Evolutionary conservation across 257 asterid species (phyloP), one percentile per base, ranked within the genome.

Genomic region (Solanum arcanum): DNA sequence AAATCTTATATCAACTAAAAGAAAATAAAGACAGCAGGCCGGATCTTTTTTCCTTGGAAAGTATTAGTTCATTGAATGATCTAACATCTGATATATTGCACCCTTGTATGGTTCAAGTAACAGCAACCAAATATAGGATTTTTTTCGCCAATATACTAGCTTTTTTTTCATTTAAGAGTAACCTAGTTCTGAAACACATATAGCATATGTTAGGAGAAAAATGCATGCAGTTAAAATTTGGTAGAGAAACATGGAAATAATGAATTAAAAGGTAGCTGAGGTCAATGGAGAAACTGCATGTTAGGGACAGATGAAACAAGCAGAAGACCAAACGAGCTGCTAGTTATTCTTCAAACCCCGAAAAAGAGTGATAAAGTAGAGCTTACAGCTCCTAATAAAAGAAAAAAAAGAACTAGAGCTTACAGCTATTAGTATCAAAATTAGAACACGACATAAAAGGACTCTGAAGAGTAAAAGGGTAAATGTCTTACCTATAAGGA

Each of bases 401-500:
- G 8, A 59, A 56, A 49, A 47, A 12, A 77, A 44, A 44, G 64
- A 78, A 46, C 42, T 46, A 16, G 27, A 78, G 68, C 84, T 47
- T 27, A 78, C 62, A 27, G 16, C 42, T 78, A 47, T 29, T 46
- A 80, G 41, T 47, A 29, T 80, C 25, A 80, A 18, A 11, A 29
- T 52, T 81, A 31, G 31, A 31, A 81, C 85, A 81, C 4, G 5
- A 29, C 25, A 46, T 3, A 27, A 41, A 44, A 44, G 84, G 66
- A 46, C 39, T 80, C 62, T 47, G 69, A 81, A 49, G 70, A 81
- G 85, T 6, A 49, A 31, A 81, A 81, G 70, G 46, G 31, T 11
- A 18, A 29, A 49, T 16, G 25, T 16, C 85, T 74, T 89, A 94
- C 98, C 98, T 86, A 89, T 95, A 95, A 29, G 98, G 98, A 83